Conservation (phyloP, 805 yeast genomes). For the Metschnikowia shivogae region DNA sequence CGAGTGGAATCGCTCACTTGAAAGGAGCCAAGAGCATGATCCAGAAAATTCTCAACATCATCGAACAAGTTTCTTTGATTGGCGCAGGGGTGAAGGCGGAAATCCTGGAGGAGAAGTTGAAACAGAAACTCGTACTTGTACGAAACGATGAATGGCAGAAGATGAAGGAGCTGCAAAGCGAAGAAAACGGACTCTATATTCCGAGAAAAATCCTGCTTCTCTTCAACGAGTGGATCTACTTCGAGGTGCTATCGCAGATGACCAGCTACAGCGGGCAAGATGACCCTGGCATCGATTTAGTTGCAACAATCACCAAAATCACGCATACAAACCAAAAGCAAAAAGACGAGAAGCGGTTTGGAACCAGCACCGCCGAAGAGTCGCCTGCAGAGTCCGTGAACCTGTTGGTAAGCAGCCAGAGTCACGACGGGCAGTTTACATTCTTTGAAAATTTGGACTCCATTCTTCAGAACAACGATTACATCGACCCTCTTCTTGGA, state of each 20-base stretch:
- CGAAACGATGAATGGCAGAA: conserved; percentile 31
- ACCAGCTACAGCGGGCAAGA: conserved; percentile 49
- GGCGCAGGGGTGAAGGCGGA: neutral
- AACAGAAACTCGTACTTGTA: conserved; percentile 28
- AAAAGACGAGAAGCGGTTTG: conserved; percentile 4
- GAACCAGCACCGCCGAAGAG: conserved; percentile 2
- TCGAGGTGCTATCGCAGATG: conserved; percentile 64
- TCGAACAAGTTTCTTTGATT: conserved; percentile 20
- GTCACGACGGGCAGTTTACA: conserved; percentile 14
- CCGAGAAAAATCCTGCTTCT: conserved; percentile 48
- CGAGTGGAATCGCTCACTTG: conserved; percentile 66
- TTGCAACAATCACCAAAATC: conserved; percentile 37
- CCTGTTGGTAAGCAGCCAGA: conserved; percentile 15
- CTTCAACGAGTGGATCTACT: conserved; percentile 63
- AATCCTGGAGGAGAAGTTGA: conserved; percentile 4
- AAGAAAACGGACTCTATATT: conserved; percentile 13
- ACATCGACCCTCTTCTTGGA: conserved; percentile 63
- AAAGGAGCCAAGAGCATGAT: conserved; percentile 65
- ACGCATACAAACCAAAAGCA: conserved; percentile 22
- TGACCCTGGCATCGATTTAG: conserved; percentile 39
- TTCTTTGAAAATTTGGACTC: conserved; percentile 41
- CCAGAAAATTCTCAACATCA: conserved; percentile 37
- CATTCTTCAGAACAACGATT: conserved; percentile 32
- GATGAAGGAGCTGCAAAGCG: conserved; percentile 15
- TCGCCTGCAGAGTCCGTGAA: conserved; percentile 22